phyloP scores from a whole-genome alignment of 2,329 filamentous ascomycete species.

The Alternaria arborescens region DNA sequence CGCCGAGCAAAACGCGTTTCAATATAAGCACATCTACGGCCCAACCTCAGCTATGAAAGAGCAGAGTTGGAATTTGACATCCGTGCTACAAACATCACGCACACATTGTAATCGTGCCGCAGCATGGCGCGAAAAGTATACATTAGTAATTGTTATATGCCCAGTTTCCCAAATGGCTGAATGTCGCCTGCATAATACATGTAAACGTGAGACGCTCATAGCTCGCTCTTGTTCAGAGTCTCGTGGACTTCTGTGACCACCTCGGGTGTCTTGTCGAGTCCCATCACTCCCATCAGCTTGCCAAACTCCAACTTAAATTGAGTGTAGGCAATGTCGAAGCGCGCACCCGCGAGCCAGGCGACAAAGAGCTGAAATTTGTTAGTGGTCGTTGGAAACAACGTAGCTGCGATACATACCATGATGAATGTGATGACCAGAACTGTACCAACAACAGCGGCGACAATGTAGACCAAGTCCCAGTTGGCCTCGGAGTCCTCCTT shows the following conservation, averaged over 20 bases:
- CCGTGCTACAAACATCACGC: constrained; percentile 73
- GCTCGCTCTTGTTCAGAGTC: constrained; percentile 51
- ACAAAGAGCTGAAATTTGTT: constrained; percentile 68
- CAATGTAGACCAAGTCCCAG: constrained; percentile 69
- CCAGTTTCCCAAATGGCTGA: constrained; percentile 22
- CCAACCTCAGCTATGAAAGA: constrained; percentile 84
- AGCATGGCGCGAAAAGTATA: constrained; percentile 15
- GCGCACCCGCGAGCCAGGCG: constrained; percentile 82
- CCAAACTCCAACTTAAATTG: constrained; percentile 63
- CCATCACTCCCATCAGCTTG: constrained; percentile 40
- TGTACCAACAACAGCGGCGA: constrained; percentile 71
- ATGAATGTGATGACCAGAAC: constrained; percentile 73
- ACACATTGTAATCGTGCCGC: neutral
- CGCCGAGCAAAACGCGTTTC: constrained; percentile 40
- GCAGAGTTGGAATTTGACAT: constrained; percentile 99
- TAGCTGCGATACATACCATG: constrained; percentile 72
- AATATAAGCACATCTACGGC: constrained; percentile 90
- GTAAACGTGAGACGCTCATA: constrained; percentile 45
- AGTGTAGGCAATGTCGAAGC: constrained; percentile 75
- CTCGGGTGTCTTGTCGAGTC: constrained; percentile 23
- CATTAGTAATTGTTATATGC: constrained; percentile 38
- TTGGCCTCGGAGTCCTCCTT: constrained; percentile 62
- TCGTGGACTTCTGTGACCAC: constrained; percentile 32
- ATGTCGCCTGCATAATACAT: constrained; percentile 44
- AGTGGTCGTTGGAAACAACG: constrained; percentile 16